Evolutionary conservation across 768 basidiomycete species (phyloP).

Genomic region (Leccinum pellstonianum): DNA sequence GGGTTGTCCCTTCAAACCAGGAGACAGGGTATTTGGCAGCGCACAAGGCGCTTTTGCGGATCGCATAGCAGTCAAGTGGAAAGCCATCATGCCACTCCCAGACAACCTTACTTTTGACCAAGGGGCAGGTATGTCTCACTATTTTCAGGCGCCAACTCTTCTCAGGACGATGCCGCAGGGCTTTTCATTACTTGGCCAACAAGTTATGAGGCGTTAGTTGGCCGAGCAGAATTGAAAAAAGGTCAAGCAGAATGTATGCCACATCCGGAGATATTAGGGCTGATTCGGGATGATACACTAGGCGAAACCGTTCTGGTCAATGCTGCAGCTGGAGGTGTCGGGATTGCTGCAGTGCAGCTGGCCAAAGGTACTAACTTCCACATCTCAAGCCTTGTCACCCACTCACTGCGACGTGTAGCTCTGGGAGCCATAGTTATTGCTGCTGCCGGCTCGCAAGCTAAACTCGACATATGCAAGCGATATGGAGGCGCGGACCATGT

Average conservation of each 20-base stretch:
- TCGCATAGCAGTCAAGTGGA: conserved; percentile 55
- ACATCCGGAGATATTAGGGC: conserved; percentile 1
- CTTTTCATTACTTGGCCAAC: conserved; percentile 91
- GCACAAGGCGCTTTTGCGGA: conserved; percentile 82
- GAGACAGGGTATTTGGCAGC: conserved; percentile 87
- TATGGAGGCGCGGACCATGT: conserved; percentile 81
- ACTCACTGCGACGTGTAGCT: conserved; percentile 41
- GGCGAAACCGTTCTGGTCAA: conserved; percentile 93
- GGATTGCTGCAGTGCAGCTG: conserved; percentile 87
- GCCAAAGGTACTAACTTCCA: conserved; percentile 66
- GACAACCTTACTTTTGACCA: conserved; percentile 77
- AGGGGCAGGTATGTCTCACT: conserved; percentile 63
- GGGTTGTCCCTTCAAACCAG: conserved; percentile 74
- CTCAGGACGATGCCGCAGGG: conserved; percentile 40
- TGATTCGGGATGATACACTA: conserved; percentile 25
- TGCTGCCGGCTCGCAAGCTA: conserved; percentile 76
- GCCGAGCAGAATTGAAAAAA: conserved; percentile 73
- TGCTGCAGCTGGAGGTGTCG: conserved; percentile 95
- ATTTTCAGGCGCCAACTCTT: not conserved
- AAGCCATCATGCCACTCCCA: conserved; percentile 63
- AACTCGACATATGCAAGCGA: conserved; percentile 74
- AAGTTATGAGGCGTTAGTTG: conserved; percentile 87
- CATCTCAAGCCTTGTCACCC: not conserved
- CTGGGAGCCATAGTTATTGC: conserved; percentile 95
- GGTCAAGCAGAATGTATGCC: conserved; percentile 42